These are phyloP conservation scores for Nannochloropsis oceanica DNA, from an alignment of 108 stramenopile species.

Conservation along the genomic window DNA sequence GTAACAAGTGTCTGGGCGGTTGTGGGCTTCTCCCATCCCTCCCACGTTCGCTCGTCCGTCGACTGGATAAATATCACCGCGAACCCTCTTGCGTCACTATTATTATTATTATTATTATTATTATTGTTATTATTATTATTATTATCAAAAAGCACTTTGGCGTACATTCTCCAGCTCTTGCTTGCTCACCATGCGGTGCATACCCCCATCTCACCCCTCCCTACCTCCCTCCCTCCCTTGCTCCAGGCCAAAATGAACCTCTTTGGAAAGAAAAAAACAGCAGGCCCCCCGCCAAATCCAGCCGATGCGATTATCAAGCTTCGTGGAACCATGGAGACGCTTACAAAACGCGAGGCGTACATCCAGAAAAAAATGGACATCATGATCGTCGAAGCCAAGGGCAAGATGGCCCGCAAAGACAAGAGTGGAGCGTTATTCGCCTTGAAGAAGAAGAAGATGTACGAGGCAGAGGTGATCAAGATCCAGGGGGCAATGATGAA, in stretches of 20 bases:
- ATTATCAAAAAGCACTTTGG: too few relatives aligned
- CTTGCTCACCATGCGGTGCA: too few relatives aligned
- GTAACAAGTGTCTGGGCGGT: too few relatives aligned
- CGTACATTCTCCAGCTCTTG: too few relatives aligned
- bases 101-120: too few relatives aligned
- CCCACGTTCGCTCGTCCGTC: too few relatives aligned
- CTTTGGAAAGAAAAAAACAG: slow-evolving; percentile 28
- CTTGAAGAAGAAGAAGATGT: slow-evolving; percentile 91
- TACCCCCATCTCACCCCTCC: not conserved
- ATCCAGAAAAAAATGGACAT: slow-evolving; percentile 65
- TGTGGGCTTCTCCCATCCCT: too few relatives aligned
- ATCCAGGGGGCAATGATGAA: slow-evolving; percentile 70
- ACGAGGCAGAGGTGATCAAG: slow-evolving; percentile 86
- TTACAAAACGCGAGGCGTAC: slow-evolving; percentile 46
- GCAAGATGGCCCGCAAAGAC: slow-evolving; percentile 79
- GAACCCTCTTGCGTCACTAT: too few relatives aligned
- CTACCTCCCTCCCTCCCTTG: not conserved
- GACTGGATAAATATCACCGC: too few relatives aligned
- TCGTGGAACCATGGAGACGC: slow-evolving; percentile 19
- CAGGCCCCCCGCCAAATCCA: slow-evolving; percentile 13
- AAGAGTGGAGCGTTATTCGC: slow-evolving; percentile 87
- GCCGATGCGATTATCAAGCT: slow-evolving; percentile 26
- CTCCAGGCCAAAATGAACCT: slow-evolving; percentile 16
- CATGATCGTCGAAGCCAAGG: slow-evolving; percentile 69
- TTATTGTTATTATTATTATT: too few relatives aligned